Base-by-base conservation (phyloP, 1,139 yeast species). In the Pichia sp. region DNA sequence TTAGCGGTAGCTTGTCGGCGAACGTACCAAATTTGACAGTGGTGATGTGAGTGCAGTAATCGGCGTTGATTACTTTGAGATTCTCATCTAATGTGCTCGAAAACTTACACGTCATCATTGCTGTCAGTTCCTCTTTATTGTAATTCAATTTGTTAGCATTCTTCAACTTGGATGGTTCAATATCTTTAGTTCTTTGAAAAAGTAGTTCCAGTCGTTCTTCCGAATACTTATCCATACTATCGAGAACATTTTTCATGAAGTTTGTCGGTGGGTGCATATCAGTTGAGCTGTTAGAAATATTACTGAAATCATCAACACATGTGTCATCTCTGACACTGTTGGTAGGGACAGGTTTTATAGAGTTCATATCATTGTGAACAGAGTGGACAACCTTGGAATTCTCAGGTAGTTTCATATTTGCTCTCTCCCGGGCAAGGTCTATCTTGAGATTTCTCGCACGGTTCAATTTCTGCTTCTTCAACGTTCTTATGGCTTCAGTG, bases 81-180 rank as follows among this genome's bases (percentile, higher is more conserved):
- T 33, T 55, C 31, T 22, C 46, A 38, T 46, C 32, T 14, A 25
- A 15, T 13, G 5, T 14, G 5, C 18, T 25, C 11, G 53, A 49
- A 24, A 50, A 30, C 5, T 40, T 55, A 2, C 78, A 43, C 6
- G 65, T 60, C 68, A 79, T 74, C 44, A 73, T 76, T 3, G 58
- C 49, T 26, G 73, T 52, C 8, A 77, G 55, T 28, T 73, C 78
- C 6, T 66, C 74, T 47, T 72, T 74, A 26, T 66, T 59, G 30
- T 74, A 56, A 3, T 59, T 63, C 1, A 60, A 63, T 45, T 63
- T 69, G 50, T 80, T 80, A 1, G 66, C 77, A 24, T 66, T 69
- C 27, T 65, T 68, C 32, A 75, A 59, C 22, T 63, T 59, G 34
- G 62, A 62, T 9, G 48, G 42, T 17, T 49, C 42, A 4, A 37